Conservation (phyloP, 306 rosid species). For the Canavalia ensiformis region DNA sequence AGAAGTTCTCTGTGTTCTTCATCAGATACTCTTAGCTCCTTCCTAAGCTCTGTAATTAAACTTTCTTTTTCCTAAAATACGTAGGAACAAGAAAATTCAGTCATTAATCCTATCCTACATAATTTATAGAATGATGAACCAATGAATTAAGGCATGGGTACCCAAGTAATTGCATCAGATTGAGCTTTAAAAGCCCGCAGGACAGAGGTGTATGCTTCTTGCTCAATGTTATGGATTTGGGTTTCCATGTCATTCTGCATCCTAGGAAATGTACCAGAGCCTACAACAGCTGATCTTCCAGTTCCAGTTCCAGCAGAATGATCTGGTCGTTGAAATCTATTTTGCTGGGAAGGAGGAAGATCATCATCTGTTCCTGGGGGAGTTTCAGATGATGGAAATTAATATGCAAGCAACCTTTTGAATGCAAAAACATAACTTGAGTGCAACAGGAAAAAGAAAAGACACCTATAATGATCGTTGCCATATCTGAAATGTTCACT, state of each 20-base stretch:
- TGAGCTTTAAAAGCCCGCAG: conserved; percentile 92
- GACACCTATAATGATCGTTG: background rate
- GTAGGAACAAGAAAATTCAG: background rate
- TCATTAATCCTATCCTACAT: conserved; percentile 9
- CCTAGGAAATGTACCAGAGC: conserved; percentile 62
- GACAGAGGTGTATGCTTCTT: conserved; percentile 86
- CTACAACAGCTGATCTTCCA: conserved; percentile 68
- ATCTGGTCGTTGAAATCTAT: conserved; percentile 66
- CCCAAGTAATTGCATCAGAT: conserved; percentile 83
- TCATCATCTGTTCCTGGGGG: conserved; percentile 85
- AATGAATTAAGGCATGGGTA: conserved; percentile 25
- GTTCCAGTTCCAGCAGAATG: conserved; percentile 53
- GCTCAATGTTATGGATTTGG: conserved; percentile 83
- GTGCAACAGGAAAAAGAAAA: conserved; percentile 16
- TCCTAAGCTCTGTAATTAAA: conserved; percentile 89
- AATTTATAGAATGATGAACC: conserved; percentile 16
- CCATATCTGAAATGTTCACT: conserved; percentile 29
- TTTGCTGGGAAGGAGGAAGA: conserved; percentile 81
- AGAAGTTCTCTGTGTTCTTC: conserved; percentile 91
- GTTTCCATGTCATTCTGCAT: conserved; percentile 75
- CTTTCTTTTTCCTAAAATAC: conserved; percentile 80
- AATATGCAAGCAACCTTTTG: conserved; percentile 27
- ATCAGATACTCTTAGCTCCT: conserved; percentile 91
- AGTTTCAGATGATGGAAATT: conserved; percentile 42
- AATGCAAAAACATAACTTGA: background rate